Percentiles rank a stretch among this genome's conserved stretches.
Conservation (phyloP, 2,329 filamentous ascomycete genomes). For the Sclerotinia subarctica region DNA sequence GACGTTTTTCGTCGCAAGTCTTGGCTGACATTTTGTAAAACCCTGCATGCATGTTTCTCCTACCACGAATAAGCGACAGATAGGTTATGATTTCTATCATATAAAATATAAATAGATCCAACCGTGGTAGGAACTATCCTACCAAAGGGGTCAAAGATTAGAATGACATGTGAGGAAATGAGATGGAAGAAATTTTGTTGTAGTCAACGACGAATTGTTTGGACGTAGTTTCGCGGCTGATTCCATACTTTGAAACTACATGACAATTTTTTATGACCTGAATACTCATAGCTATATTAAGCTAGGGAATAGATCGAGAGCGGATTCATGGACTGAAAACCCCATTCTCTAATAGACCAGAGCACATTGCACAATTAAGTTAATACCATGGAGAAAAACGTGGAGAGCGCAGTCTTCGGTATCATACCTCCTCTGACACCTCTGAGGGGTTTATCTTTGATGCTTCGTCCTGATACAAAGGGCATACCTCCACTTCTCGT, state of each 20-base stretch:
- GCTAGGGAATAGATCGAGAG: background rate
- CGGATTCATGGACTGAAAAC: background rate
- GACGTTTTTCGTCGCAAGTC: conserved; percentile 16
- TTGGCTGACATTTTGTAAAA: conserved; percentile 17
- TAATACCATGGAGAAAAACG: background rate
- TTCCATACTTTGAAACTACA: background rate
- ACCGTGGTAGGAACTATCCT: background rate
- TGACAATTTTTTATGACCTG: background rate
- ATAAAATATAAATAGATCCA: background rate
- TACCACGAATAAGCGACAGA: background rate
- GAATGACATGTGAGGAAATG: background rate
- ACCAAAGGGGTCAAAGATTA: background rate
- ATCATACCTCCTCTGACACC: background rate
- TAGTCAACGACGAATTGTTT: conserved; percentile 9
- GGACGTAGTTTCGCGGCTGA: background rate
- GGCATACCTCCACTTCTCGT: conserved; percentile 33
- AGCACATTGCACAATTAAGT: background rate
- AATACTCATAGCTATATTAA: background rate
- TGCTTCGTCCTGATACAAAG: conserved; percentile 29
- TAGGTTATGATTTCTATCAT: background rate
- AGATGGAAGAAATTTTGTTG: background rate
- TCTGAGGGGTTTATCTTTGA: background rate
- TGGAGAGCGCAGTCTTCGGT: conserved; percentile 4
- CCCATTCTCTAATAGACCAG: background rate
- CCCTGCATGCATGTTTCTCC: background rate